Percentiles rank a stretch among this genome's conserved stretches.
Conservation (phyloP, 306 rosid genomes). For the Medicago truncatula region MtrunA17r5.0-ANR NC_053049.1:41248501-41249000, state of each 20-base stretch:
- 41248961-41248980: conserved; percentile 74
- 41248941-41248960: conserved; percentile 55
- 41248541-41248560: conserved; percentile 33
- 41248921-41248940: conserved; percentile 93
- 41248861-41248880: conserved; percentile 56
- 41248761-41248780: background rate
- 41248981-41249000: conserved; percentile 88
- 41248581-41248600: conserved; percentile 11
- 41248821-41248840: conserved; percentile 65
- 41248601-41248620: conserved; percentile 36
- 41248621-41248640: conserved; percentile 32
- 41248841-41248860: conserved; percentile 66
- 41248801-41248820: conserved; percentile 40
- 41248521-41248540: background rate
- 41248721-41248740: conserved; percentile 23
- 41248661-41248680: conserved; percentile 21
- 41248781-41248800: background rate
- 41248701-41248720: conserved; percentile 32
- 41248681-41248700: background rate
- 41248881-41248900: conserved; percentile 86
- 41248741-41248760: conserved; percentile 11
- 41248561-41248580: conserved; percentile 20
- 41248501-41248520: conserved; percentile 56
- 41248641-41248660: conserved; percentile 2
- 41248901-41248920: conserved; percentile 79